Evolutionary conservation across 2,329 filamentous ascomycete species (phyloP), one percentile per base, ranked within the genome.

Genomic region (Geosmithia morbida): DNA sequence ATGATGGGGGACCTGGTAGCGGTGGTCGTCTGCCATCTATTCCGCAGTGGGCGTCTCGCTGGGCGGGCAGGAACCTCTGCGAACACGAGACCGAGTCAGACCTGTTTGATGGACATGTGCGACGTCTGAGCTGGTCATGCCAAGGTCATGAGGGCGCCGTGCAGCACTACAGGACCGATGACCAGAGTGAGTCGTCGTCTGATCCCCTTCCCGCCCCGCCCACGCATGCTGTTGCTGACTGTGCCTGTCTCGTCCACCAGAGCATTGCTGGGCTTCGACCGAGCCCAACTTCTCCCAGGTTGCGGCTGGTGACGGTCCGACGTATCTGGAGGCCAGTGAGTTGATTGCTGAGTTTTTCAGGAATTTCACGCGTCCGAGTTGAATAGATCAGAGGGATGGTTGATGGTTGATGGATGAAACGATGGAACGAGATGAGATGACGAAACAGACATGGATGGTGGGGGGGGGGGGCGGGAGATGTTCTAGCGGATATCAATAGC

Each of bases 271-370:
- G 69, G 62, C 69, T 5, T 68, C 67, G 19, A 68, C 64, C 3
- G 62, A 66, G 44, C 59, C 61, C 44, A 71, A 70, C 53, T 61
- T 70, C 47, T 67, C 66, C 7, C 66, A 69, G 52, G 52, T 66
- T 16, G 59, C 64, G n/a, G n/a, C 1, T 62, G 63, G 2, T 61
- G 59, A 0, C 61, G 57, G 57, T 1, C 67, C 68, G 1, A 64
- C 66, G 5, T 60, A 66, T 40, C 65, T 72, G 18, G 55, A 67
- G 41, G 68, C 67, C 2, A 70, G 63, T 46, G 59, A 61, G 29
- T 60, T 72, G 30, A 62, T 71, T 18, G 65, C 68, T 53, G 57
- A 62, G 2, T 72, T 72, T 51, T 72, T 72, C 51, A 61, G 66
- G 47, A 53, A 52, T 20, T 65, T 61, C 44, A 58, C 57, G n/a